phyloP scores from a whole-genome alignment of 106 monocot genomes.

The Narthecium ossifragum region DNA sequence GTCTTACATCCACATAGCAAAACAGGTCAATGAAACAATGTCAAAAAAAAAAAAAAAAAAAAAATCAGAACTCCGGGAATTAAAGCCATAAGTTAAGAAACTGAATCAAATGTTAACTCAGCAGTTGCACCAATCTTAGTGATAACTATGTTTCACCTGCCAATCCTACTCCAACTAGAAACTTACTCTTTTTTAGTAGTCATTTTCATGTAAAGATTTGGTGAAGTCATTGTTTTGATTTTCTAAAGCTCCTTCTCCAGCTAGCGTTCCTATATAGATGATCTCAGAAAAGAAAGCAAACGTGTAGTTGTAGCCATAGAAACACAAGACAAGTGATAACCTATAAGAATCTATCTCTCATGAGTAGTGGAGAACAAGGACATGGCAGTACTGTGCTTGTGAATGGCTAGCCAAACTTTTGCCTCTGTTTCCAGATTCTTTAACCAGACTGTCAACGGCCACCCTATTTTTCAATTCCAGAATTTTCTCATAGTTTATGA shows the following conservation, averaged over 20 bases:
- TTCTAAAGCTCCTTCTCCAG: not conserved
- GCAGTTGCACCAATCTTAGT: not conserved
- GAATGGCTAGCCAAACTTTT: not conserved
- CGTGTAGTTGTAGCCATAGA: not conserved
- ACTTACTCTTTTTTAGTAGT: not conserved
- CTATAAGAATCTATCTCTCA: not conserved
- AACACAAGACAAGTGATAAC: not conserved
- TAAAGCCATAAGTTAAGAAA: not conserved
- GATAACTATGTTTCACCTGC: constrained; percentile 1
- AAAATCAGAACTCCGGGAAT: not conserved
- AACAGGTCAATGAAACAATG: not conserved
- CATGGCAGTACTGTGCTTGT: not conserved
- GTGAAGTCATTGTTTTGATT: constrained; percentile 1
- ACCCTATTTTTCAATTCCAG: not conserved
- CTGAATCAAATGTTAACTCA: not conserved
- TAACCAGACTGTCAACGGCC: not conserved
- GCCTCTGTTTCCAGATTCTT: not conserved
- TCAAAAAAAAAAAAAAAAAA: not conserved
- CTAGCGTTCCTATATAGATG: not conserved
- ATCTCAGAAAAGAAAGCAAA: not conserved
- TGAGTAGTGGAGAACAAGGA: not conserved
- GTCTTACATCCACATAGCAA: too few species aligned
- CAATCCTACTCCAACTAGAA: not conserved
- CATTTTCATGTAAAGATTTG: constrained; percentile 2
- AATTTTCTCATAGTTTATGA: too few species aligned